Conservation (phyloP, 805 yeast genomes). For the Ogataea pignaliae region DNA sequence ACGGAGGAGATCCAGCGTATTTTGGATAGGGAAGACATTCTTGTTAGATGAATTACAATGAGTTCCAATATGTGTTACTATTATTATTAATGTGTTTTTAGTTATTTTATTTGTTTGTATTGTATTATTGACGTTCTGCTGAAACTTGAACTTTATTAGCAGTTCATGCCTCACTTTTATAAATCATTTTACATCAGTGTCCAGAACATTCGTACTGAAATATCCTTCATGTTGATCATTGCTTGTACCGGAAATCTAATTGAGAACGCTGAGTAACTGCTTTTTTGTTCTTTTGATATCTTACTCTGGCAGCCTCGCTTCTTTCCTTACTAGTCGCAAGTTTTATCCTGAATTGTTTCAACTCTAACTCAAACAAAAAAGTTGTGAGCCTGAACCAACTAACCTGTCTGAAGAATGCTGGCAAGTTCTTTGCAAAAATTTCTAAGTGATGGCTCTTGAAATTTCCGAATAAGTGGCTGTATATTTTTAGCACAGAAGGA, state of each 20-base stretch:
- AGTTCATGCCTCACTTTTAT: no score
- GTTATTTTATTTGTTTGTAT: background rate
- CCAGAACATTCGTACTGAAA: no score
- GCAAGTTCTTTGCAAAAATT: constrained; percentile 13
- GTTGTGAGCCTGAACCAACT: constrained; percentile 18
- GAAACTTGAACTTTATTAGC: no score
- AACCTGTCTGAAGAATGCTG: constrained; percentile 19
- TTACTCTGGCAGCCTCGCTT: no score
- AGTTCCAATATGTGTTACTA: background rate
- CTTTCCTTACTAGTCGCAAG: background rate
- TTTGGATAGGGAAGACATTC: constrained; percentile 58
- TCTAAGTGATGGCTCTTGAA: constrained; percentile 19
- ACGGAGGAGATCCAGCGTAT: constrained; percentile 62
- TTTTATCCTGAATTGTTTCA: constrained; percentile 9
- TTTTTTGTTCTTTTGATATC: no score
- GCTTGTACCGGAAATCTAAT: no score
- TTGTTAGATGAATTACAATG: constrained; percentile 21
- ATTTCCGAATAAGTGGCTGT: constrained; percentile 13
- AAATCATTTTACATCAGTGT: no score
- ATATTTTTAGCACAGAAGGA: constrained; percentile 1
- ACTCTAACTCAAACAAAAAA: constrained; percentile 21
- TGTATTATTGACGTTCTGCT: background rate
- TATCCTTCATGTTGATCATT: no score
- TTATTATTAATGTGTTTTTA: constrained; percentile 1
- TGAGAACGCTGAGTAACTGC: no score